phyloP scores from a whole-genome alignment of 495 filamentous ascomycete genomes.

The Cercophora scortea region DNA sequence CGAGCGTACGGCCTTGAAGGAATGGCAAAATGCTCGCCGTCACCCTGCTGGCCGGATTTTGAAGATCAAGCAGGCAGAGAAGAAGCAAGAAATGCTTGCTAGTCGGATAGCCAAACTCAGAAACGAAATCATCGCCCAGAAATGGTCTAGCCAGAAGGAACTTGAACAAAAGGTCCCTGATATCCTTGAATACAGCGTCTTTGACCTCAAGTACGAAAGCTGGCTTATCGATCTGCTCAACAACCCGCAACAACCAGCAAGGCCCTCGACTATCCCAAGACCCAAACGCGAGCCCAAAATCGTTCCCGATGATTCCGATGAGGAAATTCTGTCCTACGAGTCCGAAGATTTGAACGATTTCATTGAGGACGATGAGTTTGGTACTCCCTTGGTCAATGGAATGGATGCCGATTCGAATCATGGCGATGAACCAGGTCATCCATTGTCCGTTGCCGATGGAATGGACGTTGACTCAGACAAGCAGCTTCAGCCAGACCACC shows the following conservation, averaged over 20 bases:
- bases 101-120: constrained; percentile 37
- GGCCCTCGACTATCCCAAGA: constrained; percentile 22
- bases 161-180: constrained; percentile 44
- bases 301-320: constrained; percentile 20
- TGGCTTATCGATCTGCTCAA: constrained; percentile 51
- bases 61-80: constrained; percentile 13
- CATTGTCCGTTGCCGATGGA: not conserved
- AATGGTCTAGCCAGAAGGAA: constrained; percentile 40
- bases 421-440: not conserved
- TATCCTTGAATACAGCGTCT: constrained; percentile 53
- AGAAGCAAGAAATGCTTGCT: constrained; percentile 21
- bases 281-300: constrained; percentile 9
- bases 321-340: constrained; percentile 37
- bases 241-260: constrained; percentile 42
- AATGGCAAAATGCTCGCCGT: constrained; percentile 49
- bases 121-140: constrained; percentile 42
- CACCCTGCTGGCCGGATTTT: constrained; percentile 9
- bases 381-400: not conserved
- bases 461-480: not conserved
- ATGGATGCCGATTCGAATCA: constrained; percentile 9
- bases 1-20: constrained; percentile 43
- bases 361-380: constrained; percentile 21
- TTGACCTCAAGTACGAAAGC: constrained; percentile 41
- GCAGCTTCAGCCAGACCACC: not conserved
- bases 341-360: constrained; percentile 42